A percentile compares a stretch with the other conserved stretches of the same genome.
Evolutionary conservation across 129 eudicot genomes (phyloP).

Genomic region (Logfia minima): DNA sequence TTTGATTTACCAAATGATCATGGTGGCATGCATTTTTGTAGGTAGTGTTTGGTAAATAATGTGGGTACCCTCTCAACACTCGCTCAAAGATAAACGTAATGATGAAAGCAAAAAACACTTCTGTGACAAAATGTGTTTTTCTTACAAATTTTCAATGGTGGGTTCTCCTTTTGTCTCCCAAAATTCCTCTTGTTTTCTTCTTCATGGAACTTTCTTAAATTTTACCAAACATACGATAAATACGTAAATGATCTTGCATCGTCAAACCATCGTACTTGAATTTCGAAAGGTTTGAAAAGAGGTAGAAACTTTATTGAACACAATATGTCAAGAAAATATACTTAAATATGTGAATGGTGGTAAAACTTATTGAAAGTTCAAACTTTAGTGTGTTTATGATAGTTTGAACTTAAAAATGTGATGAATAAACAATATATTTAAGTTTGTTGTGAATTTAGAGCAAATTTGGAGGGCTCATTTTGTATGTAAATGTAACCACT

Average conservation of each 20-base stretch:
- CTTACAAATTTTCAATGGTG: slow-evolving; percentile 35
- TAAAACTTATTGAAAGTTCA: no score
- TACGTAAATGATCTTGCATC: neutral
- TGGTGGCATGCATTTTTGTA: slow-evolving; percentile 31
- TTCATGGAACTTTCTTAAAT: slow-evolving; percentile 27
- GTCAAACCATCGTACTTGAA: neutral
- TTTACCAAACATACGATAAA: neutral
- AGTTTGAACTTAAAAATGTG: neutral
- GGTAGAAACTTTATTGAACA: neutral
- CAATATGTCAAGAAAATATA: neutral
- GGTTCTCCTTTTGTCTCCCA: slow-evolving; percentile 40
- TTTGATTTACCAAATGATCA: slow-evolving; percentile 19
- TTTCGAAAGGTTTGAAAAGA: slow-evolving; percentile 1
- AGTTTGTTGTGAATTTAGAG: neutral
- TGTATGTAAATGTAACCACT: neutral
- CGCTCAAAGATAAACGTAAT: slow-evolving; percentile 33
- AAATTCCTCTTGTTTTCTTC: slow-evolving; percentile 28
- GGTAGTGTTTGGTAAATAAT: slow-evolving; percentile 10
- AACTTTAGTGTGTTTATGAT: neutral
- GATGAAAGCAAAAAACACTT: slow-evolving; percentile 38
- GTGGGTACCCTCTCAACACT: slow-evolving; percentile 28
- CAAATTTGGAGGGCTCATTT: neutral
- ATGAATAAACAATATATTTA: neutral
- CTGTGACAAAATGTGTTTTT: slow-evolving; percentile 25
- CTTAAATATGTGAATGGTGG: neutral